Percentiles rank a stretch among this genome's conserved stretches.
Conservation (phyloP, 2,329 filamentous ascomycete genomes). For the Magnaporthales sp. region DNA sequence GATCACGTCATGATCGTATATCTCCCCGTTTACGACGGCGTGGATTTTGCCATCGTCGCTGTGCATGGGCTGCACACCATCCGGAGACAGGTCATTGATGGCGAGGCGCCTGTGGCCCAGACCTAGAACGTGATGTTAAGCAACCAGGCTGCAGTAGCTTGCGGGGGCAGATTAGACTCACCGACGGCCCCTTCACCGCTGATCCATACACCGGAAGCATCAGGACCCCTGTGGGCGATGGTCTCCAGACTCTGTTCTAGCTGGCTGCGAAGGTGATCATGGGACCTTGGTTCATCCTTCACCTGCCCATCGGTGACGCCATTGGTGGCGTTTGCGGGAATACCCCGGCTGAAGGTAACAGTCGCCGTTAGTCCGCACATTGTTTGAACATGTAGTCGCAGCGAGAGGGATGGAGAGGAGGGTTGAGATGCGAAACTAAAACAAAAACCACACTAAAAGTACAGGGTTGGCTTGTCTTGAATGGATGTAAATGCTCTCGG, state of each 20-base stretch:
- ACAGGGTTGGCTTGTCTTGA: too few species aligned
- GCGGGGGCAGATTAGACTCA: background rate
- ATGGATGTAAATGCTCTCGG: too few species aligned
- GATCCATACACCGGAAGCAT: slow-evolving; percentile 20
- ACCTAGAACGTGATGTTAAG: background rate
- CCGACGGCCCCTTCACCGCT: slow-evolving; percentile 13
- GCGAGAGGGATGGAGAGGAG: too few species aligned
- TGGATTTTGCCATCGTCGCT: slow-evolving; percentile 31
- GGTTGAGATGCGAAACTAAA: too few species aligned
- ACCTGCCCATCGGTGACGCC: too few species aligned
- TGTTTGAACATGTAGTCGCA: background rate
- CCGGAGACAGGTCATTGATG: slow-evolving; percentile 40
- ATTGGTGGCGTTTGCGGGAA: background rate
- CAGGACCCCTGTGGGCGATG: slow-evolving; percentile 22
- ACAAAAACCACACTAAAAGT: too few species aligned
- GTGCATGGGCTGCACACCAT: slow-evolving; percentile 38
- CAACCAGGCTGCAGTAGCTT: background rate
- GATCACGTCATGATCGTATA: slow-evolving; percentile 44
- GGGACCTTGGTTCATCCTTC: background rate
- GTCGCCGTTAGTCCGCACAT: background rate
- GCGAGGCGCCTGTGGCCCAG: slow-evolving; percentile 42
- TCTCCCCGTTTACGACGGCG: slow-evolving; percentile 50
- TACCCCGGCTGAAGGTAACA: background rate
- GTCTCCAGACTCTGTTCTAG: slow-evolving; percentile 16
- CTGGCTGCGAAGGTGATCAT: slow-evolving; percentile 1